Conservation (phyloP, 305 asterid genomes). For the Fraxinus platypoda region DNA sequence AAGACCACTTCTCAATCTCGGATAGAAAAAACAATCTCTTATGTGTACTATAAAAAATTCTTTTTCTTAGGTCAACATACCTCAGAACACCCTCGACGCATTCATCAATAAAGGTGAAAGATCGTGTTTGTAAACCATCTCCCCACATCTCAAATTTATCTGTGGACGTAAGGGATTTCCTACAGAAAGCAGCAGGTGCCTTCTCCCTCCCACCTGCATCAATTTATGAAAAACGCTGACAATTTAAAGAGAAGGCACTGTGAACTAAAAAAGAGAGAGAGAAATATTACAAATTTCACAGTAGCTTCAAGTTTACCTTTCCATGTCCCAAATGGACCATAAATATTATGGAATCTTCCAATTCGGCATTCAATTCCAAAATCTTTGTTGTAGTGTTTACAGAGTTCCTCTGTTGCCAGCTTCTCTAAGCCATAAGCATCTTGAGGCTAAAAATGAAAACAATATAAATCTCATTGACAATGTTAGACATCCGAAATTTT, state of each 20-base stretch:
- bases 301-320: slow-evolving; percentile 50
- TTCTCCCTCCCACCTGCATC: slow-evolving; percentile 83
- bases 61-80: slow-evolving; percentile 29
- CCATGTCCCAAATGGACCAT: slow-evolving; percentile 96
- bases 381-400: slow-evolving; percentile 88
- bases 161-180: slow-evolving; percentile 68
- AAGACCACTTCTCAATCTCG: neutral
- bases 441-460: slow-evolving; percentile 59
- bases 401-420: slow-evolving; percentile 77
- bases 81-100: slow-evolving; percentile 94
- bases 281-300: no score
- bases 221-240: neutral
- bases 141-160: slow-evolving; percentile 97
- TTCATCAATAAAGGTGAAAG: slow-evolving; percentile 91
- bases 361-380: slow-evolving; percentile 86
- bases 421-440: slow-evolving; percentile 92
- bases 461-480: neutral
- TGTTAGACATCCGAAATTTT: neutral
- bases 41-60: neutral
- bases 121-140: slow-evolving; percentile 88
- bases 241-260: neutral
- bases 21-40: neutral
- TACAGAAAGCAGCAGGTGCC: slow-evolving; percentile 94
- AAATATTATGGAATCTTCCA: slow-evolving; percentile 86
- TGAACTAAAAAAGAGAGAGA: neutral